Percentiles rank a stretch among this genome's conserved stretches.
These are phyloP conservation scores for Oehlia diaphana DNA, from an alignment of 192 early-diverging fungal species.

Conservation along the genomic window DNA sequence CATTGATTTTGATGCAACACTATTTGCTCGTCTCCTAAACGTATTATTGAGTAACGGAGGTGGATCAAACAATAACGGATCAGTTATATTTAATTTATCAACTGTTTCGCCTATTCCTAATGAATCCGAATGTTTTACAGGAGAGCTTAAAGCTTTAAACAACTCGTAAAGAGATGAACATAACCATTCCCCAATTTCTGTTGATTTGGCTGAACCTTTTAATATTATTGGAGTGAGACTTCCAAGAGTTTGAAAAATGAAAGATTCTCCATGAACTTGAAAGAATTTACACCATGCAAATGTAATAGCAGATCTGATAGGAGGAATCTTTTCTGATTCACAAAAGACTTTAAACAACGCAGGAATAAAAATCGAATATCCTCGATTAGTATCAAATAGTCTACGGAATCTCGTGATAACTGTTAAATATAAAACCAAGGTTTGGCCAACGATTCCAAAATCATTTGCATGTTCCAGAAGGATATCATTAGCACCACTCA, in stretches of 20 bases:
- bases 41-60: constrained; percentile 17
- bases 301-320: constrained; percentile 46
- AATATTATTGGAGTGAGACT: constrained; percentile 51
- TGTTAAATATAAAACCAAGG: constrained; percentile 48
- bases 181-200: constrained; percentile 43
- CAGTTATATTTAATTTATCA: not conserved
- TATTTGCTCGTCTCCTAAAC: constrained; percentile 30
- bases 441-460: constrained; percentile 52
- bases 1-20: not conserved
- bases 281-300: constrained; percentile 54
- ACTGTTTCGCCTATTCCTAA: constrained; percentile 31
- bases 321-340: constrained; percentile 37
- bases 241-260: constrained; percentile 58
- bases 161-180: constrained; percentile 42
- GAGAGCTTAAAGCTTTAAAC: constrained; percentile 47
- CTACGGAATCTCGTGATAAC: constrained; percentile 49
- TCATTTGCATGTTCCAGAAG: constrained; percentile 49
- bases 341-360: constrained; percentile 59
- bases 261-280: constrained; percentile 56
- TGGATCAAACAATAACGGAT: not conserved
- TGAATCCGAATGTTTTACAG: constrained; percentile 28
- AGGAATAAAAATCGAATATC: constrained; percentile 52
- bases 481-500: constrained; percentile 53
- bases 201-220: constrained; percentile 38
- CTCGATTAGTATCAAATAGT: constrained; percentile 52